A percentile compares a stretch with the other conserved stretches of the same genome.
Evolutionary conservation across 2,329 filamentous ascomycete species (phyloP).

Genomic region (Talaromyces funiculosus): DNA sequence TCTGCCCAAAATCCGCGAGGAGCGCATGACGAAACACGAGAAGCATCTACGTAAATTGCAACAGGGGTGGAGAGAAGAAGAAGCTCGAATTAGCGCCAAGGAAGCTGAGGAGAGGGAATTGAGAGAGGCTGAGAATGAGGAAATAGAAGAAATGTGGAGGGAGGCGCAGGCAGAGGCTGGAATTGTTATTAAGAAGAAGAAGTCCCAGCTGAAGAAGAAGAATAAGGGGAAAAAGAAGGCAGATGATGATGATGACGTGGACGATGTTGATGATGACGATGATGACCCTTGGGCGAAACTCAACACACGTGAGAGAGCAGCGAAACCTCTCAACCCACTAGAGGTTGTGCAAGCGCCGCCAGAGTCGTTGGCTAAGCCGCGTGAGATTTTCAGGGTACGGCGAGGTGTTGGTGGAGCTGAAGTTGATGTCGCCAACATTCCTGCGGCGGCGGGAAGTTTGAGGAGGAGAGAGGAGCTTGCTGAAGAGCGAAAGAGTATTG

Average conservation of each 20-base stretch:
- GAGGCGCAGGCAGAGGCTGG: constrained; percentile 53
- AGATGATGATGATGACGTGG: constrained; percentile 24
- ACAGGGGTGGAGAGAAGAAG: constrained; percentile 52
- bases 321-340: constrained; percentile 33
- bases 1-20: constrained; percentile 40
- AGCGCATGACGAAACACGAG: constrained; percentile 74
- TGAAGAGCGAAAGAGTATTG: constrained; percentile 62
- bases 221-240: constrained; percentile 40
- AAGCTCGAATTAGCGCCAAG: constrained; percentile 57
- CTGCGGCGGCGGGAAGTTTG: constrained; percentile 64
- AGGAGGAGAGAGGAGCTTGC: constrained; percentile 67
- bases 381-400: constrained; percentile 60
- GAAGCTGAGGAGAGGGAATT: constrained; percentile 74
- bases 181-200: constrained; percentile 47
- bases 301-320: constrained; percentile 50
- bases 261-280: constrained; percentile 49
- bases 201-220: constrained; percentile 31
- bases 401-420: constrained; percentile 59
- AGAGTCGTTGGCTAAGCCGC: constrained; percentile 57
- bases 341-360: constrained; percentile 70
- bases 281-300: constrained; percentile 75
- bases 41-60: constrained; percentile 63
- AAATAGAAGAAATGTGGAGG: constrained; percentile 61
- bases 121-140: constrained; percentile 67
- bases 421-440: constrained; percentile 64